Base-by-base conservation (phyloP, 805 yeast genomes). In the Cyberlindnera americana region DNA sequence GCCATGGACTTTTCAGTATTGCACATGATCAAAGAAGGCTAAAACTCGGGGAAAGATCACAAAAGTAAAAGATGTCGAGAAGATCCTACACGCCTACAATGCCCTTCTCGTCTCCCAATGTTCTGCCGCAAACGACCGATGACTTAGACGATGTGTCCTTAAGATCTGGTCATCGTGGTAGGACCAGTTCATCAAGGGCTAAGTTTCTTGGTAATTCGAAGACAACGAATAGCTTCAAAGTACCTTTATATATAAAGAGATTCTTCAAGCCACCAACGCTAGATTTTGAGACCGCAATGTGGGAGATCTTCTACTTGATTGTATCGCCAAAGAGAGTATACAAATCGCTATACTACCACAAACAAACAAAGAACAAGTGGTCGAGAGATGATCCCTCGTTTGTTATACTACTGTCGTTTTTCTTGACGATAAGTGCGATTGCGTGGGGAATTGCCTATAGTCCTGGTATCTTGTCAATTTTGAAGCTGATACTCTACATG, bases 321-420 rank as follows among this genome's bases (percentile, higher is more conserved):
- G 67, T 78, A 19, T 75, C 81, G 29, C 97, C 97, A 2, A 77
- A 81, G 53, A 80, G 85, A 46, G 95, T 89, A 54, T 89, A 84
- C 66, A 73, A 85, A 47, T 76, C 89, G 16, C 74, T 87, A 43
- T 87, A 85, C 57, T 87, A 85, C 56, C 89, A 86, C 49, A 83
- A 80, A 52, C 91, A 84, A 51, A 81, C 88, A 2, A 81, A 78
- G 54, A 76, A 81, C 51, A 76, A 78, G 48, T 88, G 95, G 82
- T 81, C 95, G 1, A 72, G 97, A 48, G 96, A 90, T 61, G 97
- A 89, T 60, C 97, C 97, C 0, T 81, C 93, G 19, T 89, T 90
- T 56, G 78, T 86, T 46, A 73, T 90, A 23, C 65, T 90, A 29
- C 66, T 89, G 37, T 73, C 84, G n/a, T 66, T 70, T 3, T 73